Evolutionary conservation across 2,329 filamentous ascomycete species (phyloP), one percentile per base, ranked within the genome.

Genomic region (Ophiostoma pallidulum): DNA sequence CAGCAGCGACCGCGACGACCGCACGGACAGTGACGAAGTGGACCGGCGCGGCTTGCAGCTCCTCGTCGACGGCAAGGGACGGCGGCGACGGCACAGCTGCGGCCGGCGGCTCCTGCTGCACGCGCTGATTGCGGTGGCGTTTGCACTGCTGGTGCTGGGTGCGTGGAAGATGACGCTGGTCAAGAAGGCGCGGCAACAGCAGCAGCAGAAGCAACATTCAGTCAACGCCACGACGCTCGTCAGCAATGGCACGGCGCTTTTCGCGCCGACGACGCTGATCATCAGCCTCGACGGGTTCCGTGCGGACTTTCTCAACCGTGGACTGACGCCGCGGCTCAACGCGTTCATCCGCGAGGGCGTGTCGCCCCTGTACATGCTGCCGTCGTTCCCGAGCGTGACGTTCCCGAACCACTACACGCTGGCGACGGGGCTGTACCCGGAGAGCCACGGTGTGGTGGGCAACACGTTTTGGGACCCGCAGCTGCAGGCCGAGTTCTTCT

Each of bases 351-450:
- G 78, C 51, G 80, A 88, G 54, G 92, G 92, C 26, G 81, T 97
- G 10, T 95, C 90, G 6, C 91, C 92, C 3, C 75, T 80, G 54
- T 96, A 91, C 66, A 96, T 98, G 89, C 75, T 80, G 7, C 92
- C 92, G 0, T 94, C 88, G 33, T 98, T 98, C 56, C 92, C 92
- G 0, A 94, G 87, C 19, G 87, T 98, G 39, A 98, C 92, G 0
- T 98, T 98, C 58, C 92, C 92, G 12, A 91, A 97, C 58, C 92
- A 97, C 64, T 96, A 91, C 64, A 96, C 91, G 0, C 71, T 97
- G 32, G 87, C 88, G 0, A 97, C 92, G 0, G 92, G 92, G 0
- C 67, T 97, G 22, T 89, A 97, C 57, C 92, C 92, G 0, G 91
- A 97, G 65, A 83, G 82, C 49, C 92, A 98, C 60, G 92, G 92